Conservation (phyloP, 495 filamentous ascomycete species). For the Penicillium macrosclerotiorum region DNA sequence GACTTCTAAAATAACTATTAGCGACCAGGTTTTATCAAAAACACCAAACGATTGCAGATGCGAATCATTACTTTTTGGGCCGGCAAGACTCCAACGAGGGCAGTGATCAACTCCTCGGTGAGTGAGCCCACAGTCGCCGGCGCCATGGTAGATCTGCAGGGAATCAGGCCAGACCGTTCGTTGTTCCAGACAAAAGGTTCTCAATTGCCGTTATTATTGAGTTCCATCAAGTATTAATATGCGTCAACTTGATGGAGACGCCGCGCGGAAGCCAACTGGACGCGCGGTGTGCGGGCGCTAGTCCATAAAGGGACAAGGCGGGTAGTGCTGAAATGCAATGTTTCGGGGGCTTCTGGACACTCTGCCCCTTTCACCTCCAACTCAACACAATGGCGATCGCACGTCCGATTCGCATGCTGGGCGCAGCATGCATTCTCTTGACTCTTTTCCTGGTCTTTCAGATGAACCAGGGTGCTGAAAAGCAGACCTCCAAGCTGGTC, state of each 20-base stretch:
- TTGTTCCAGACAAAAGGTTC: no score
- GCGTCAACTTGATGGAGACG: no score
- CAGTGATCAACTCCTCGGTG: constrained; percentile 37
- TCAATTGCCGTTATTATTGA: no score
- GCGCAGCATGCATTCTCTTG: constrained; percentile 63
- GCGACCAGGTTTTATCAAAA: constrained; percentile 38
- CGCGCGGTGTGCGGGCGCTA: constrained; percentile 27
- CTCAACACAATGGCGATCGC: constrained; percentile 69
- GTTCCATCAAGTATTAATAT: no score
- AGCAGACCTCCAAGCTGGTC: constrained; percentile 33
- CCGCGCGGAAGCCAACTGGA: constrained; percentile 13
- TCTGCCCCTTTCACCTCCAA: constrained; percentile 19
- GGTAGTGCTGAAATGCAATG: constrained; percentile 11
- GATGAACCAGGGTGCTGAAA: constrained; percentile 52
- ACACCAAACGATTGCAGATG: neutral
- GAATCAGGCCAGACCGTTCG: no score
- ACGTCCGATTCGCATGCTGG: constrained; percentile 77
- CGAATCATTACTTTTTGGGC: constrained; percentile 27
- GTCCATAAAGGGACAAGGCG: constrained; percentile 25
- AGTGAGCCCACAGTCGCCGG: constrained; percentile 38
- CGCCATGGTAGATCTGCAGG: no score
- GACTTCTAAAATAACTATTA: constrained; percentile 39
- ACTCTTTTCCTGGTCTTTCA: constrained; percentile 74
- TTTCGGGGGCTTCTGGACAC: neutral
- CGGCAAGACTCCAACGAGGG: constrained; percentile 22